Evolutionary conservation across 495 filamentous ascomycete species (phyloP).

Genomic region (Podospora sp.): DNA sequence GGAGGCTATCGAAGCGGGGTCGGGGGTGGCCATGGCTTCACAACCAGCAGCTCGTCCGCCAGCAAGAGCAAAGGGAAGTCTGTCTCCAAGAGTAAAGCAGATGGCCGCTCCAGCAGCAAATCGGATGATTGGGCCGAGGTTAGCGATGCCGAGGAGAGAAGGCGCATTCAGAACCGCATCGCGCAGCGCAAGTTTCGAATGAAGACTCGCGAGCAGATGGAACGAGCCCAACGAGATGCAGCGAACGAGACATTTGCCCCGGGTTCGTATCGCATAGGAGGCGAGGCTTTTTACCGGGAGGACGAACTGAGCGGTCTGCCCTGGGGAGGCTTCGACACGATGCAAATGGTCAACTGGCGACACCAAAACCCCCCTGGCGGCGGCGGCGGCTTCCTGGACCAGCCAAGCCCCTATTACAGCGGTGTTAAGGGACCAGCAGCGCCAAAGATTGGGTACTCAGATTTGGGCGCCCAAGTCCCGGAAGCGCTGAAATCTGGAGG

Average conservation of each 20-base stretch:
- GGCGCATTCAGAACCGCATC: constrained; percentile 63
- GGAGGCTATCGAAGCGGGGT: too few species aligned
- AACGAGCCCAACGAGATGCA: constrained; percentile 57
- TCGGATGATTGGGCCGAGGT: constrained; percentile 63
- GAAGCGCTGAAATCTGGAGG: neutral
- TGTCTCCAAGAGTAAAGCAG: neutral
- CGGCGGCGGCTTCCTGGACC: neutral
- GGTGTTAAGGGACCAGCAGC: too few species aligned
- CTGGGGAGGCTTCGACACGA: constrained; percentile 64
- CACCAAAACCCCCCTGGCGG: constrained; percentile 27
- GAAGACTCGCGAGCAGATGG: constrained; percentile 59
- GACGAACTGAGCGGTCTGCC: constrained; percentile 61
- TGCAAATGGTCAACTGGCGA: constrained; percentile 56
- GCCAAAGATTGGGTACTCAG: neutral
- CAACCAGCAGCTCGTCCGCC: constrained; percentile 7
- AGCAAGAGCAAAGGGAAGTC: constrained; percentile 34
- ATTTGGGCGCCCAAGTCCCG: neutral
- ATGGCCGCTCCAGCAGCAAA: constrained; percentile 30
- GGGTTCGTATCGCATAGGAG: constrained; percentile 55
- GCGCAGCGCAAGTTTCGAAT: constrained; percentile 65
- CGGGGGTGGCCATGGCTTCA: neutral
- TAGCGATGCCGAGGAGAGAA: constrained; percentile 59
- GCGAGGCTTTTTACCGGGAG: constrained; percentile 44
- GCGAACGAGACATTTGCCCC: constrained; percentile 59
- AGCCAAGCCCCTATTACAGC: too few species aligned